Percentiles rank a stretch among this genome's conserved stretches.
These are phyloP conservation scores for Gelatoporia subvermispora DNA, from an alignment of 768 basidiomycete species.

Conservation along the genomic window DNA sequence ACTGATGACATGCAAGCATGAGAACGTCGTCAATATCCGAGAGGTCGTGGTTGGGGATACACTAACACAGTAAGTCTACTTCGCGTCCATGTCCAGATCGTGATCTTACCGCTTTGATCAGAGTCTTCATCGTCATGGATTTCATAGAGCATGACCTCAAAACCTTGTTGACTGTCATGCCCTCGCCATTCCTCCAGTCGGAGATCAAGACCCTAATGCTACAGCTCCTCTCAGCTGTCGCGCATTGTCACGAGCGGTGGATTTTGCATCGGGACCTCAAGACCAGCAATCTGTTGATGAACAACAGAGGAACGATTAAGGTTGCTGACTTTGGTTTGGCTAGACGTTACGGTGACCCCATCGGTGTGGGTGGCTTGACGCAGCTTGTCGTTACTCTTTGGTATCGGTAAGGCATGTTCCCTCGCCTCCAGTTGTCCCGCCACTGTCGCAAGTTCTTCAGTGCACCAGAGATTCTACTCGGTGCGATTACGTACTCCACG, in stretches of 20 bases:
- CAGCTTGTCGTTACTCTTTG: slow-evolving; percentile 97
- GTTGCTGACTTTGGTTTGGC: slow-evolving; percentile 98
- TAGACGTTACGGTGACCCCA: slow-evolving; percentile 91
- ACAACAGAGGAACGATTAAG: slow-evolving; percentile 97
- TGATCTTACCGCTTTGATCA: slow-evolving; percentile 26
- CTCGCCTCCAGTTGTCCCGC: slow-evolving; percentile 6
- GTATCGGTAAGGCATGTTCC: slow-evolving; percentile 71
- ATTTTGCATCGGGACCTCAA: slow-evolving; percentile 97
- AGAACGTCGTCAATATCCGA: slow-evolving; percentile 94
- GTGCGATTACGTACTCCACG: slow-evolving; percentile 90
- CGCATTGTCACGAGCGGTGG: slow-evolving; percentile 94
- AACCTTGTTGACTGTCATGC: slow-evolving; percentile 91
- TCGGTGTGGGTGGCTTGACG: slow-evolving; percentile 95
- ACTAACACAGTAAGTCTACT: slow-evolving; percentile 88
- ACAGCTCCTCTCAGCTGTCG: slow-evolving; percentile 89
- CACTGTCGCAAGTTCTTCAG: slow-evolving; percentile 35
- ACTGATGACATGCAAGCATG: slow-evolving; percentile 91
- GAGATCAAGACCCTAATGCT: slow-evolving; percentile 97
- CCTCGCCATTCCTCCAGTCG: slow-evolving; percentile 91
- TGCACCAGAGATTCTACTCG: slow-evolving; percentile 92
- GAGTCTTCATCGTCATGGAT: slow-evolving; percentile 99
- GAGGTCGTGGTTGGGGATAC: slow-evolving; percentile 99
- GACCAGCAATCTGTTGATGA: slow-evolving; percentile 97
- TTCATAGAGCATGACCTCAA: slow-evolving; percentile 99
- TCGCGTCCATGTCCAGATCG: slow-evolving; percentile 6